Percentiles rank a stretch among this genome's conserved stretches.
These are phyloP conservation scores for Phoenix dactylifera DNA, from an alignment of 176 grass and related monocot genomes.

Conservation along the genomic window DNA sequence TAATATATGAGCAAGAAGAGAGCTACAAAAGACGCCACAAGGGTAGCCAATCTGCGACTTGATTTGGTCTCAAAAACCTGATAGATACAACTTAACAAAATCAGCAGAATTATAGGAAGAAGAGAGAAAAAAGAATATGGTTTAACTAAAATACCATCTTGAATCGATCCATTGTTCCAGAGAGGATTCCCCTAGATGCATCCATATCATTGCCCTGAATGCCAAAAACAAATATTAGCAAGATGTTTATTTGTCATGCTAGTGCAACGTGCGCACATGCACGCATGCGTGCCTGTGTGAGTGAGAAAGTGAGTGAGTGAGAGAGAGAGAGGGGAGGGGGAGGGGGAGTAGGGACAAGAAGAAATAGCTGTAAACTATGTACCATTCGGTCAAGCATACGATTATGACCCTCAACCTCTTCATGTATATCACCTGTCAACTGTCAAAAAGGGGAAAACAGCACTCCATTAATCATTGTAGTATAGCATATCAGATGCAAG, in stretches of 20 bases:
- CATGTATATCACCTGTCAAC: slow-evolving; percentile 93
- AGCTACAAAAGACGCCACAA: slow-evolving; percentile 72
- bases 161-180: slow-evolving; percentile 91
- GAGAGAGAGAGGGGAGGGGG: not conserved
- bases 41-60: slow-evolving; percentile 74
- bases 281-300: not conserved
- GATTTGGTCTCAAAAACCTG: slow-evolving; percentile 95
- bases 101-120: too few species aligned
- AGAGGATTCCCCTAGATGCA: slow-evolving; percentile 83
- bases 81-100: not conserved
- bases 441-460: slow-evolving; percentile 16
- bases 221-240: slow-evolving; percentile 1
- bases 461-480: not conserved
- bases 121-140: too few species aligned
- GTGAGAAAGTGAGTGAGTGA: not conserved
- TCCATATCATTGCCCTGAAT: slow-evolving; percentile 95
- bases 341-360: too few species aligned
- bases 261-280: slow-evolving; percentile 13
- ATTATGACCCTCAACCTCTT: slow-evolving; percentile 86
- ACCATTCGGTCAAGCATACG: slow-evolving; percentile 79
- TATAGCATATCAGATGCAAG: slow-evolving; percentile 3
- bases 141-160: slow-evolving; percentile 46
- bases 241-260: too few species aligned
- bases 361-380: slow-evolving; percentile 1
- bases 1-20: slow-evolving; percentile 86